These are phyloP conservation scores for Solanum megistacrolobum DNA, from an alignment of 257 asterid genomes.

Conservation along the genomic window DNA sequence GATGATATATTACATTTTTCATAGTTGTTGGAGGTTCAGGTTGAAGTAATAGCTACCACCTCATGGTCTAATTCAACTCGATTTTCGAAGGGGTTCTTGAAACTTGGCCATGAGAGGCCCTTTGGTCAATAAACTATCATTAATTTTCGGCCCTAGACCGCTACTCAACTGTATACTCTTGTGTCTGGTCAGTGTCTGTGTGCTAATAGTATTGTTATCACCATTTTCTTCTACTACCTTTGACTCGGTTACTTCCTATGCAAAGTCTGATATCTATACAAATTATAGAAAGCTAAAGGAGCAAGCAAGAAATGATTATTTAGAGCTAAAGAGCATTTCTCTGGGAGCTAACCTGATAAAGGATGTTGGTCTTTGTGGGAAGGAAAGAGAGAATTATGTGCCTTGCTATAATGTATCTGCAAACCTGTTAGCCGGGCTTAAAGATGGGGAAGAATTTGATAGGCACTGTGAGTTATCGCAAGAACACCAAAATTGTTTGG, in stretches of 20 bases:
- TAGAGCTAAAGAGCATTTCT: slow-evolving; percentile 42
- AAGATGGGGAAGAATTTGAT: slow-evolving; percentile 83
- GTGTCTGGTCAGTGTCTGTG: slow-evolving; percentile 51
- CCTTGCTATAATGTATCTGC: slow-evolving; percentile 94
- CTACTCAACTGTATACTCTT: slow-evolving; percentile 67
- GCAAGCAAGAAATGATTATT: slow-evolving; percentile 59
- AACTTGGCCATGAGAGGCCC: slow-evolving; percentile 82
- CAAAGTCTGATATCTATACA: slow-evolving; percentile 39
- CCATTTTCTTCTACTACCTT: slow-evolving; percentile 47
- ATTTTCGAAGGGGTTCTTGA: slow-evolving; percentile 15
- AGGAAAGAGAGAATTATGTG: slow-evolving; percentile 76
- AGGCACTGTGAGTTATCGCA: slow-evolving; percentile 75
- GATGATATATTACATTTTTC: slow-evolving; percentile 32
- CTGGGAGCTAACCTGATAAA: slow-evolving; percentile 40
- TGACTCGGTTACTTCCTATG: slow-evolving; percentile 42
- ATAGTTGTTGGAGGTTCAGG: slow-evolving; percentile 29
- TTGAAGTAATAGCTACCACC: slow-evolving; percentile 26
- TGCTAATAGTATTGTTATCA: slow-evolving; percentile 51
- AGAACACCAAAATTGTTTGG: slow-evolving; percentile 55
- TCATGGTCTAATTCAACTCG: slow-evolving; percentile 5
- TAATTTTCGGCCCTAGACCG: slow-evolving; percentile 60
- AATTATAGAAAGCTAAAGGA: slow-evolving; percentile 65
- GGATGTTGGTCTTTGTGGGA: slow-evolving; percentile 71
- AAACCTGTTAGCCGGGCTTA: slow-evolving; percentile 58
- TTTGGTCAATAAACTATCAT: slow-evolving; percentile 53